Percentiles rank a stretch among this genome's conserved stretches.
Evolutionary conservation across 306 rosid species (phyloP).

Genomic region (Vigna hirtella): DNA sequence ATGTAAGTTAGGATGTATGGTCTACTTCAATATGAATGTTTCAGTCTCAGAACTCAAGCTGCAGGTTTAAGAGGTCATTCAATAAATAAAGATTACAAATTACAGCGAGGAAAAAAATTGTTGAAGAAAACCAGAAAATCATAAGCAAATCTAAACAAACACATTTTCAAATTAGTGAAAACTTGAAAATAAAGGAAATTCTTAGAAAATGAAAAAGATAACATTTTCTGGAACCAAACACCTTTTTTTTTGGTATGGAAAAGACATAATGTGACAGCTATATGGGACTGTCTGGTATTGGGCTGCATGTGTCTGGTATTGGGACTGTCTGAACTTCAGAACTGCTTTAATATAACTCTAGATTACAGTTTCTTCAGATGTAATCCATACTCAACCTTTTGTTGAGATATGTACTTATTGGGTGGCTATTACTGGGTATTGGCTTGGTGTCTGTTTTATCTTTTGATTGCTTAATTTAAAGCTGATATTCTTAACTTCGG

Average conservation of each 20-base stretch:
- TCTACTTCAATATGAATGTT: too few relatives aligned
- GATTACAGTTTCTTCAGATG: not conserved
- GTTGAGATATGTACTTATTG: slow-evolving; percentile 15
- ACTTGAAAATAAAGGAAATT: too few relatives aligned
- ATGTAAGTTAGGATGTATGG: too few relatives aligned
- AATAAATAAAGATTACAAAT: too few relatives aligned
- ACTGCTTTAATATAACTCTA: not conserved
- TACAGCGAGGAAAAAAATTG: too few relatives aligned
- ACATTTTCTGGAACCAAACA: too few relatives aligned
- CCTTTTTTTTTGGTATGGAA: slow-evolving; percentile 14
- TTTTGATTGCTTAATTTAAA: slow-evolving; percentile 39
- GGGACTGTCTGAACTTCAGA: slow-evolving; percentile 16
- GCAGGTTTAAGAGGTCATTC: too few relatives aligned
- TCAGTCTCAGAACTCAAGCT: too few relatives aligned
- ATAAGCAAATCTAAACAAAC: too few relatives aligned
- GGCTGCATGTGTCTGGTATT: slow-evolving; percentile 7
- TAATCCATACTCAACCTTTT: slow-evolving; percentile 15
- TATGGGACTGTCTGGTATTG: slow-evolving; percentile 10
- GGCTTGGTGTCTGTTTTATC: slow-evolving; percentile 33
- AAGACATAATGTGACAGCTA: slow-evolving; percentile 26
- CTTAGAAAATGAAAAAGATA: too few relatives aligned
- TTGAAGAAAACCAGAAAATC: too few relatives aligned
- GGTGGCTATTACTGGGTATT: not conserved
- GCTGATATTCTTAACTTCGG: slow-evolving; percentile 25
- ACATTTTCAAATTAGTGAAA: too few relatives aligned